These are phyloP conservation scores for Flaveria robusta DNA, from an alignment of 129 eudicot genomes.

Conservation along the genomic window DNA sequence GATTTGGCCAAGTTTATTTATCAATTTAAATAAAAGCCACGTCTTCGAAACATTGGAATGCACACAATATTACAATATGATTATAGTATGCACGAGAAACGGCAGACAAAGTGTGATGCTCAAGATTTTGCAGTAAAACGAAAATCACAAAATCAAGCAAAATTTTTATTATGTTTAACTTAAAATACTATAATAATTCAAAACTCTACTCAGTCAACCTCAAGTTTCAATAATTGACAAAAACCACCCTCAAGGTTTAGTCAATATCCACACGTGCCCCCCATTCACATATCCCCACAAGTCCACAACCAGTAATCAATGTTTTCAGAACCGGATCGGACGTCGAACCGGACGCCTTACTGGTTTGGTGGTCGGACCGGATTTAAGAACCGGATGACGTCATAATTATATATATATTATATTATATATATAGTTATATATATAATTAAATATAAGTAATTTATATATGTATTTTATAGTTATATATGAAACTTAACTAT, in stretches of 20 bases:
- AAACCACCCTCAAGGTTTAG: slow-evolving; percentile 21
- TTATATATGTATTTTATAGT: too few relatives aligned
- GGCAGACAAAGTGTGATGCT: slow-evolving; percentile 47
- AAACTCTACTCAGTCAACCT: slow-evolving; percentile 11
- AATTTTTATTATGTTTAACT: slow-evolving; percentile 39
- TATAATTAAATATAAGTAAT: too few relatives aligned
- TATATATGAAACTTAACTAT: too few relatives aligned
- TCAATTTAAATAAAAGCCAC: too few relatives aligned
- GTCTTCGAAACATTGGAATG: background rate
- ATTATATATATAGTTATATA: too few relatives aligned
- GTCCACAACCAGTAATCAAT: too few relatives aligned
- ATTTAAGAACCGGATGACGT: too few relatives aligned
- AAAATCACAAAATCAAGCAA: slow-evolving; percentile 39
- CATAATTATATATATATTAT: too few relatives aligned
- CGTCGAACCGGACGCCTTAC: too few relatives aligned
- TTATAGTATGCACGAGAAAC: slow-evolving; percentile 29
- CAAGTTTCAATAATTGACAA: background rate
- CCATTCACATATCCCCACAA: slow-evolving; percentile 30
- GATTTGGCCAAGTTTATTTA: too few relatives aligned
- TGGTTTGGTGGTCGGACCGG: too few relatives aligned
- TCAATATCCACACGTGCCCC: slow-evolving; percentile 36
- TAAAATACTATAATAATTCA: slow-evolving; percentile 29
- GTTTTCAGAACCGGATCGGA: too few relatives aligned
- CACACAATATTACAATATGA: slow-evolving; percentile 18
- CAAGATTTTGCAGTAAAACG: slow-evolving; percentile 46